Evolutionary conservation across 345 rosid species (phyloP).

Genomic region (Populus alba): DNA sequence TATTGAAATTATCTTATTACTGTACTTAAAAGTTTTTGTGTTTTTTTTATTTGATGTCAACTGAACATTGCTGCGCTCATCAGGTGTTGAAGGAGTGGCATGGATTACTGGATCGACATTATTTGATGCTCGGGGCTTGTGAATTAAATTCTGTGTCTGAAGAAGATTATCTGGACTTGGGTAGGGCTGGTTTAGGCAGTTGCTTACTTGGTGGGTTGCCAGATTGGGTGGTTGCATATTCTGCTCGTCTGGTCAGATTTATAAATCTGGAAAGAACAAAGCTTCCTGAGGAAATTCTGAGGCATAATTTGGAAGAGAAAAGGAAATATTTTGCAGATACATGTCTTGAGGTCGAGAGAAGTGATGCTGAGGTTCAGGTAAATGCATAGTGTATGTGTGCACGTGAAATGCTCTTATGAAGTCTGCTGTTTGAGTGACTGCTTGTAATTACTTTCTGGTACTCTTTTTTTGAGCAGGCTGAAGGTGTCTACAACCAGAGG

Average conservation of each 20-base stretch:
- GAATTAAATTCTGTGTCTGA: constrained; percentile 73
- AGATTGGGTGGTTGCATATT: constrained; percentile 87
- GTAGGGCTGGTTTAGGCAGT: constrained; percentile 95
- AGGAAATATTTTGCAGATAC: constrained; percentile 72
- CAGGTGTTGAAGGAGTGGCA: constrained; percentile 94
- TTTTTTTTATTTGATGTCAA: not conserved
- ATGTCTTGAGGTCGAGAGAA: constrained; percentile 81
- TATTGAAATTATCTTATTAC: not conserved
- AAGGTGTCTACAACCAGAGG: constrained; percentile 99
- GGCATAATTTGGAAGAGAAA: constrained; percentile 93
- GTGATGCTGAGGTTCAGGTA: constrained; percentile 99
- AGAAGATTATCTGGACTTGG: constrained; percentile 95
- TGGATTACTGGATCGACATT: constrained; percentile 82
- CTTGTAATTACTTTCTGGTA: constrained; percentile 16
- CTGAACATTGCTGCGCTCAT: constrained; percentile 15
- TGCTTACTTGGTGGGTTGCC: constrained; percentile 99
- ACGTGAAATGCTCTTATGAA: not conserved
- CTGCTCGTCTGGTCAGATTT: constrained; percentile 97
- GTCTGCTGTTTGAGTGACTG: constrained; percentile 4
- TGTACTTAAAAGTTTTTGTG: not conserved
- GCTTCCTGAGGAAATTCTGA: constrained; percentile 87
- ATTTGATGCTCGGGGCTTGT: constrained; percentile 90
- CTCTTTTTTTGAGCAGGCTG: constrained; percentile 65
- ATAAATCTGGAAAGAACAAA: constrained; percentile 91
- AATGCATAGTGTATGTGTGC: not conserved